Percentiles rank a stretch among this genome's conserved stretches.
Evolutionary conservation across 1,139 yeast genomes (phyloP).

Genomic region (Saccharomycopsis phalli): DNA sequence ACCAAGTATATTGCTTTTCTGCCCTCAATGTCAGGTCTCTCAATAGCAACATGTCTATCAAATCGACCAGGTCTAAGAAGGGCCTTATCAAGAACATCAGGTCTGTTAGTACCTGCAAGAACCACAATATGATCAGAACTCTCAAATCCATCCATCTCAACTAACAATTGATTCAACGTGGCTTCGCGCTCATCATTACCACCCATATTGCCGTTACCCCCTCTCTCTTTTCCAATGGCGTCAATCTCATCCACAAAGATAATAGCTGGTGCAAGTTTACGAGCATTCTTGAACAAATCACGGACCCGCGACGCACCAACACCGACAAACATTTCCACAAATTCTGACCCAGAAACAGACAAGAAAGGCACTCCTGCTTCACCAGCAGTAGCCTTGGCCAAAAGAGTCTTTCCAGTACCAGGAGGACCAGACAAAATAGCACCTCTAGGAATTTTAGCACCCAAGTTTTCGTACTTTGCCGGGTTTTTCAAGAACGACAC

Average conservation of each 20-base stretch:
- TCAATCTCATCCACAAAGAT: conserved; percentile 96
- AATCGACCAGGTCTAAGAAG: conserved; percentile 95
- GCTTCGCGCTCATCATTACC: conserved; percentile 96
- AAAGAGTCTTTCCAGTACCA: conserved; percentile 95
- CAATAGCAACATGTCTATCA: conserved; percentile 87
- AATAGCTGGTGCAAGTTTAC: conserved; percentile 88
- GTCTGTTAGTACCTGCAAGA: conserved; percentile 92
- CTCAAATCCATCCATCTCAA: conserved; percentile 96
- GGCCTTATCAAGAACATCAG: conserved; percentile 89
- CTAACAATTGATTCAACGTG: conserved; percentile 86
- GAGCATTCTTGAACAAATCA: conserved; percentile 84
- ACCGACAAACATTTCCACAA: conserved; percentile 98
- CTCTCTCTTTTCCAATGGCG: conserved; percentile 94
- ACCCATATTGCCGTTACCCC: conserved; percentile 71
- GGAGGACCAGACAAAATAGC: conserved; percentile 98
- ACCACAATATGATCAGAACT: conserved; percentile 90
- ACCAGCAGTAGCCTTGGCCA: conserved; percentile 99
- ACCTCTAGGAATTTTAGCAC: conserved; percentile 97
- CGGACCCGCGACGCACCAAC: conserved; percentile 98
- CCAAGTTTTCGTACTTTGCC: conserved; percentile 76
- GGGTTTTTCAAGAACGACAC: conserved; percentile 90
- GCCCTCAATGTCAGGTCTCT: conserved; percentile 88
- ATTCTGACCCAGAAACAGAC: conserved; percentile 96
- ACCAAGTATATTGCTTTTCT: conserved; percentile 87
- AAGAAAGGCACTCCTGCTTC: conserved; percentile 96